Evolutionary conservation across 257 asterid species (phyloP).

Genomic region (Scutellaria baicalensis): DNA sequence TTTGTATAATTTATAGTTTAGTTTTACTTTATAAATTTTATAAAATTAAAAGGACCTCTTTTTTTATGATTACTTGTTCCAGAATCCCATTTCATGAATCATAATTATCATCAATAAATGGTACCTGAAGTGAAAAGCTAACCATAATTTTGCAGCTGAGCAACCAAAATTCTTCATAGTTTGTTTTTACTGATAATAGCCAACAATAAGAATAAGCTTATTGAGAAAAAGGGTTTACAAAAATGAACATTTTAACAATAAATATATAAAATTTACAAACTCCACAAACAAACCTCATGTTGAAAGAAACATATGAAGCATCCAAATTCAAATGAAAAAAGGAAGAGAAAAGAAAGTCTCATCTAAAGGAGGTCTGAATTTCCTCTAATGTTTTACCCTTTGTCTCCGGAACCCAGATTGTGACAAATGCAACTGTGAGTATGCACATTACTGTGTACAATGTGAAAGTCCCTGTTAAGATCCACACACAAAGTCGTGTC

Average conservation of each 20-base stretch:
- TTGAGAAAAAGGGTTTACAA: neutral
- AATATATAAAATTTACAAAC: neutral
- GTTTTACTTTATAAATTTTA: no score
- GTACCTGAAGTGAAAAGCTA: no score
- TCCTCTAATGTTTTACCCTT: constrained; percentile 82
- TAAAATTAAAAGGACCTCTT: no score
- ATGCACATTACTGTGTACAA: constrained; percentile 37
- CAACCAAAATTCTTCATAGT: no score
- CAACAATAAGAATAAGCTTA: neutral
- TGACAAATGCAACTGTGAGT: constrained; percentile 40
- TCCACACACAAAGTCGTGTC: neutral
- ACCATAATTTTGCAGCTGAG: no score
- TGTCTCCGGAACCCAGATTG: constrained; percentile 77
- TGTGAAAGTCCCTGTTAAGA: constrained; percentile 58
- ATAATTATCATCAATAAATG: no score
- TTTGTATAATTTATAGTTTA: no score
- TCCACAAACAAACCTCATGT: neutral
- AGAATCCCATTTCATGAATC: no score
- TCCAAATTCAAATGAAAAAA: neutral
- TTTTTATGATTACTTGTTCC: no score
- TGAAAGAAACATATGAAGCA: neutral
- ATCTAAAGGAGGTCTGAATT: constrained; percentile 68
- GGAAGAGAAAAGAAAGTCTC: neutral
- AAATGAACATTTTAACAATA: neutral
- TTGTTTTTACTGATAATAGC: neutral